These are phyloP conservation scores for Evansstolkia leycettana DNA, from an alignment of 495 filamentous ascomycete genomes.

Conservation along the genomic window DNA sequence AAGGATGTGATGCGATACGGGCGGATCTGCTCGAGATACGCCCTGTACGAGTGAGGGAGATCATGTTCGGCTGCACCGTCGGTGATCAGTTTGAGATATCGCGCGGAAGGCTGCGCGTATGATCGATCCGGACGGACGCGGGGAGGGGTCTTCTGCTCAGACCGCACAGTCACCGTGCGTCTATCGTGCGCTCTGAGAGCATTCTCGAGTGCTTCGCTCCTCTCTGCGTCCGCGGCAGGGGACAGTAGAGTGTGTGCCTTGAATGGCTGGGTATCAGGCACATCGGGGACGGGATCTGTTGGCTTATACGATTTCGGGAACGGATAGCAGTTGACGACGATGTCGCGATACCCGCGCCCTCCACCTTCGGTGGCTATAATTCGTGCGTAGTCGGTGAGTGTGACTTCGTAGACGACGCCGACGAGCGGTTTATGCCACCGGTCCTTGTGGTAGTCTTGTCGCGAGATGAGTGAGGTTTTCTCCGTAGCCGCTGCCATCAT, in stretches of 20 bases:
- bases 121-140: slow-evolving; percentile 43
- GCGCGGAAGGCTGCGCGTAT: slow-evolving; percentile 69
- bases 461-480: slow-evolving; percentile 18
- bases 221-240: slow-evolving; percentile 19
- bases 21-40: slow-evolving; percentile 51
- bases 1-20: slow-evolving; percentile 56
- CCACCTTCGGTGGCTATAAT: slow-evolving; percentile 89
- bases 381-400: slow-evolving; percentile 61
- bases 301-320: slow-evolving; percentile 38
- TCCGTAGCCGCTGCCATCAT: slow-evolving; percentile 7
- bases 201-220: slow-evolving; percentile 1
- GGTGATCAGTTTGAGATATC: slow-evolving; percentile 68
- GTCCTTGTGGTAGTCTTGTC: slow-evolving; percentile 29
- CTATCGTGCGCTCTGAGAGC: slow-evolving; percentile 3
- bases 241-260: slow-evolving; percentile 51
- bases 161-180: background rate
- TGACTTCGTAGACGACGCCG: slow-evolving; percentile 92
- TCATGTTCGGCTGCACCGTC: slow-evolving; percentile 66
- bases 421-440: slow-evolving; percentile 69
- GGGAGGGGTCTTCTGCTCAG: background rate
- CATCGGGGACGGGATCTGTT: slow-evolving; percentile 24
- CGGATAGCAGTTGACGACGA: slow-evolving; percentile 62
- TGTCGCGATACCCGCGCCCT: slow-evolving; percentile 67
- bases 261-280: slow-evolving; percentile 27
- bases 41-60: slow-evolving; percentile 61